Conservation (phyloP, 192 early-diverging fungal species). For the Mycoemilia scoparia region DNA sequence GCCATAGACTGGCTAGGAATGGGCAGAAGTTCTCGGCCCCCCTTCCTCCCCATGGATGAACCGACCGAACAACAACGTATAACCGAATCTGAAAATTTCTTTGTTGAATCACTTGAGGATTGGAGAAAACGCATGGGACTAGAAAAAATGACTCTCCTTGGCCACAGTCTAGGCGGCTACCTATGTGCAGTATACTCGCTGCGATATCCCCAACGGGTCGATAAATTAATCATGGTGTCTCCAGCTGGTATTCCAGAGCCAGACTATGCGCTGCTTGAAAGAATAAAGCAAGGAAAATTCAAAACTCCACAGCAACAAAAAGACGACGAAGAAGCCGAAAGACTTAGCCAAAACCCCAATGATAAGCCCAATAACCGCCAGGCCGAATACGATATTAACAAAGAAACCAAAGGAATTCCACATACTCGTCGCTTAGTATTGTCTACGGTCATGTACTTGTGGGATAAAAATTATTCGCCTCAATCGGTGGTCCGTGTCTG, state of each 20-base stretch:
- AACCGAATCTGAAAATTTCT: slow-evolving; percentile 51
- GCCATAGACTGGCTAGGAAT: slow-evolving; percentile 87
- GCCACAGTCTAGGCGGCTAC: slow-evolving; percentile 80
- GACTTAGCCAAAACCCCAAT: slow-evolving; percentile 13
- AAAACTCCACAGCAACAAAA: too few relatives aligned
- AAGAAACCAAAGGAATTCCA: background rate
- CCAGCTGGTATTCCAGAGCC: slow-evolving; percentile 57
- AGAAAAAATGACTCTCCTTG: slow-evolving; percentile 68
- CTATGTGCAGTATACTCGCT: slow-evolving; percentile 69
- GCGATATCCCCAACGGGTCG: slow-evolving; percentile 69
- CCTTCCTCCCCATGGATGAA: slow-evolving; percentile 39
- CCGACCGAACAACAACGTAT: slow-evolving; percentile 36
- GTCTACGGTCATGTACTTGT: slow-evolving; percentile 40
- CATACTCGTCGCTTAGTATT: too few relatives aligned
- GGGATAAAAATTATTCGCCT: slow-evolving; percentile 66
- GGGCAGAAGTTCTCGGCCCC: slow-evolving; percentile 70
- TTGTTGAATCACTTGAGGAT: slow-evolving; percentile 77
- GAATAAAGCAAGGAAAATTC: too few relatives aligned
- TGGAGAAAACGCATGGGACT: slow-evolving; percentile 65
- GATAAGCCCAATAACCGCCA: slow-evolving; percentile 8
- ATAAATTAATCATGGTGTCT: slow-evolving; percentile 71
- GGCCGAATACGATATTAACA: slow-evolving; percentile 6
- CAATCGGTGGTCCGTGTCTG: slow-evolving; percentile 53
- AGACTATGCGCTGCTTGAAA: too few relatives aligned
- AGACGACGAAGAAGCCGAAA: too few relatives aligned